Evolutionary conservation across 192 early-diverging fungal species (phyloP), one percentile per base, ranked within the genome.

Genomic region (Endogone sp.): DNA sequence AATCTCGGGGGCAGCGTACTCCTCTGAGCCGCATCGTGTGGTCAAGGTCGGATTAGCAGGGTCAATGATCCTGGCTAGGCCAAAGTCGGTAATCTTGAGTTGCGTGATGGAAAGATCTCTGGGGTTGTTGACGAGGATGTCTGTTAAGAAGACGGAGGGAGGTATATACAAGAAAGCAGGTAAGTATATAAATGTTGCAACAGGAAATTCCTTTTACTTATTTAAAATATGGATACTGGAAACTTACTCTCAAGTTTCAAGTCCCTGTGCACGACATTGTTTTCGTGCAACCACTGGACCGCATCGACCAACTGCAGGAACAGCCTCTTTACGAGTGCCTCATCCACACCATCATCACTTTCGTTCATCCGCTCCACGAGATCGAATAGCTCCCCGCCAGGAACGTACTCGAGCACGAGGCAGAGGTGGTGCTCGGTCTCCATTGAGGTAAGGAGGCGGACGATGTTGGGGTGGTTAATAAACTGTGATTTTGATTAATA

Each of bases 1-100:
- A 57, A 93, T 79, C 65, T 93, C 91, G 0, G 91, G 91, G 1
- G 91, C 87, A 0, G 89, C 86, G 78, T 93, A 93, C 67, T 93
- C 91, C 63, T 90, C 90, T 26, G 82, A 84, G 8, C 91, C 91
- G 75, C 91, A 91, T 10, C 91, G 81, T 2, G 83, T 84, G 9
- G 80, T 82, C 27, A 86, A 64, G 21, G 79, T 25, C 0, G 82
- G 84, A 6, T 70, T 37, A 9, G 67, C 67, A 21, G 68, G 67
- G 30, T 88, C 76, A 56, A 88, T 81, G 23, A 82, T 72, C 21
- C 78, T 74, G 25, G 86, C 86, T 8, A 88, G 69, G 56, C 86
- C 86, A 57, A 88, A 88, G 73, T 93, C 91, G 0, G 90, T 84
- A 10, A 93, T 68, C 61, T 91, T 90, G 60, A 91, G 76, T 10